Evolutionary conservation across 2,329 filamentous ascomycete genomes (phyloP).

Genomic region (Macroventuria anomochaeta): DNA sequence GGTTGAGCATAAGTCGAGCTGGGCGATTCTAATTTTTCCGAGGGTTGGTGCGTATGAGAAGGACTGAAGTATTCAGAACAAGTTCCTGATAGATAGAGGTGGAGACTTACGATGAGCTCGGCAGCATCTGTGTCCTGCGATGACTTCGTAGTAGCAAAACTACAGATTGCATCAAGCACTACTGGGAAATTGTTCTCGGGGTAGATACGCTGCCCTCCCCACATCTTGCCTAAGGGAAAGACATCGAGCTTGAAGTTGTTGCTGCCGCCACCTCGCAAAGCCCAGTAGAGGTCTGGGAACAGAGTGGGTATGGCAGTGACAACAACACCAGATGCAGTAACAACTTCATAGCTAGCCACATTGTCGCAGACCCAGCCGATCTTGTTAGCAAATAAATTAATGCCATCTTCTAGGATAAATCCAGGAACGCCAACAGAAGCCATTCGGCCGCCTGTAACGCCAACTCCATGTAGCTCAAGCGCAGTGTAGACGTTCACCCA

Average conservation of each 20-base stretch:
- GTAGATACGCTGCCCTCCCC: constrained; percentile 20
- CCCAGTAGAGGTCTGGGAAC: constrained; percentile 35
- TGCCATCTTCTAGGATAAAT: constrained; percentile 37
- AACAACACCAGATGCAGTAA: constrained; percentile 44
- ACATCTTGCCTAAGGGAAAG: constrained; percentile 23
- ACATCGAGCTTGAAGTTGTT: constrained; percentile 27
- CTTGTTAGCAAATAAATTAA: constrained; percentile 24
- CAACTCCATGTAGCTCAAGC: constrained; percentile 24
- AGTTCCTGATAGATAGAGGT: neutral
- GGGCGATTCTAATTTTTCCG: constrained; percentile 31
- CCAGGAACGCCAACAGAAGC: constrained; percentile 42
- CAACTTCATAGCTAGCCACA: constrained; percentile 36
- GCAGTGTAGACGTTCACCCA: constrained; percentile 42
- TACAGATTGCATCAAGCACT: neutral
- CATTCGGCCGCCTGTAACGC: constrained; percentile 40
- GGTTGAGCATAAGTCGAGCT: constrained; percentile 36
- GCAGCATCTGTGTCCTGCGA: constrained; percentile 33
- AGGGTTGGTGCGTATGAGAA: constrained; percentile 8
- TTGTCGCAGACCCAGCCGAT: constrained; percentile 30
- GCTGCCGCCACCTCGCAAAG: constrained; percentile 38
- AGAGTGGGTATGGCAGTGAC: constrained; percentile 11
- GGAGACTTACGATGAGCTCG: constrained; percentile 27
- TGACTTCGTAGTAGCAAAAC: constrained; percentile 20
- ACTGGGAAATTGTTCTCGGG: constrained; percentile 2
- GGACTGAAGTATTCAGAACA: neutral